Evolutionary conservation across 139 green algal genomes (phyloP), one percentile per base, ranked within the genome.

Genomic region (Micromonas pusilla): DNA sequence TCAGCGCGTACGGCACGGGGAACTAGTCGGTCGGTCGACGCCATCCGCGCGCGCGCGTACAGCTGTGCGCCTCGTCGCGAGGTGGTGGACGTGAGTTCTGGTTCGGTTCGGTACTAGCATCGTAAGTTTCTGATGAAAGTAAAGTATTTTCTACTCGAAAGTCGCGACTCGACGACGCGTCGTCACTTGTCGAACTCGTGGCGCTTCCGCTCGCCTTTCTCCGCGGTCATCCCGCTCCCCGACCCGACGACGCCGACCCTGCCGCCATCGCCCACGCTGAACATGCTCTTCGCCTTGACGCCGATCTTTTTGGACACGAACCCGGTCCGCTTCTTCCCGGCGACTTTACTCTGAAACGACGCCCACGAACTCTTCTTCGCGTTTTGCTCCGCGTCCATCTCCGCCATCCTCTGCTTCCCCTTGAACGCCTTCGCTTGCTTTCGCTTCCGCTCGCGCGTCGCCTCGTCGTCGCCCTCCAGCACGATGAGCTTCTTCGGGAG

Each of bases 401-500:
- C 72, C 26, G 60, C 20, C 30, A 52, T 32, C 28, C 32, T 26
- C 52, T 70, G 52, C 38, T 68, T 67, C 60, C 33, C 30, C 33
- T 78, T 78, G 33, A 78, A 78, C 28, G 52, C 21, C 33, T 78
- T 66, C n/a, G 52, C 19, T 19, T 70, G n/a, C 21, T 52, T 45
- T 16, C 52, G 4, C 26, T 78, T 78, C 4, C 19, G 13, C 28
- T 78, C 72, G 4, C 45, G 31, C 52, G 72, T 78, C 28, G 34
- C 72, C 53, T 57, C 53, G 53, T 78, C 72, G 9, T 78, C 72
- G 23, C 20, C 38, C 34, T 38, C 26, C 30, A 52, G 21, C 6
- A 80, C 78, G 20, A 52, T 23, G 6, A 80, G 34, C 38, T 76
- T 80, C 32, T 77, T 80, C 32, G 75, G 75, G 28, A 75, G 32